phyloP scores from a whole-genome alignment of 1,284 basidiomycete species.

The Leccinum ponderosum region DNA sequence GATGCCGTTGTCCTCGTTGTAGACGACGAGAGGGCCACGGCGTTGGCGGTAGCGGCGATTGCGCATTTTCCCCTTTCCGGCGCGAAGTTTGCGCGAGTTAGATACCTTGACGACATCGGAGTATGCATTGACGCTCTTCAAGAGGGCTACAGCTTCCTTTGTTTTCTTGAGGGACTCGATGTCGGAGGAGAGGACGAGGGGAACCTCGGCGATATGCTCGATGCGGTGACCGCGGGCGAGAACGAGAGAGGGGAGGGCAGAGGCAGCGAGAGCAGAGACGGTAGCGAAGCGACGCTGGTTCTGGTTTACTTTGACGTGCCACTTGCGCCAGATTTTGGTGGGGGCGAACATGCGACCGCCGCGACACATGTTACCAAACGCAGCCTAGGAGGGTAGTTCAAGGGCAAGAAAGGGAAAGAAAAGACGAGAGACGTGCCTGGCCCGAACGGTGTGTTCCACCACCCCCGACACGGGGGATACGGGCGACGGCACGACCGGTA shows the following conservation, averaged over 20 bases:
- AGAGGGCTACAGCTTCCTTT: slow-evolving; percentile 94
- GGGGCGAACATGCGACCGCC: slow-evolving; percentile 99
- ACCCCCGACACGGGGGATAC: slow-evolving; percentile 99
- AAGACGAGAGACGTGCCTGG: slow-evolving; percentile 52
- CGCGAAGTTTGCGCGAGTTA: slow-evolving; percentile 96
- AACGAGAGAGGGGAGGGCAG: slow-evolving; percentile 96
- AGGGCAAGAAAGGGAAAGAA: not conserved
- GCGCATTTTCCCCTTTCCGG: slow-evolving; percentile 97
- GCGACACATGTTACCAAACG: slow-evolving; percentile 99
- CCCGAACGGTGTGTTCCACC: slow-evolving; percentile 99
- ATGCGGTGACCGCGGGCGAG: slow-evolving; percentile 99
- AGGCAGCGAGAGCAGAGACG: slow-evolving; percentile 97
- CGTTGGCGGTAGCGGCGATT: slow-evolving; percentile 97
- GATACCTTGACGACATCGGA: slow-evolving; percentile 95
- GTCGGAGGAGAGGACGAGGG: slow-evolving; percentile 83
- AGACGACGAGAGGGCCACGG: slow-evolving; percentile 96
- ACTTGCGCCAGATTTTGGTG: slow-evolving; percentile 99
- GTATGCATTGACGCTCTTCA: slow-evolving; percentile 93
- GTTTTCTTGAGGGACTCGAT: slow-evolving; percentile 94
- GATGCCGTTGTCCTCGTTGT: slow-evolving; percentile 98
- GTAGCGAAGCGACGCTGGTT: slow-evolving; percentile 99
- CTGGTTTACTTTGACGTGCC: slow-evolving; percentile 99
- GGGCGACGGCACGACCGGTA: slow-evolving; percentile 99
- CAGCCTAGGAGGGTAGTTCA: slow-evolving; percentile 58
- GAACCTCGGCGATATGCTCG: slow-evolving; percentile 96